These are phyloP conservation scores for Cyclospora cayetanensis DNA, from an alignment of 169 alveolate species.

Conservation along the genomic window DNA sequence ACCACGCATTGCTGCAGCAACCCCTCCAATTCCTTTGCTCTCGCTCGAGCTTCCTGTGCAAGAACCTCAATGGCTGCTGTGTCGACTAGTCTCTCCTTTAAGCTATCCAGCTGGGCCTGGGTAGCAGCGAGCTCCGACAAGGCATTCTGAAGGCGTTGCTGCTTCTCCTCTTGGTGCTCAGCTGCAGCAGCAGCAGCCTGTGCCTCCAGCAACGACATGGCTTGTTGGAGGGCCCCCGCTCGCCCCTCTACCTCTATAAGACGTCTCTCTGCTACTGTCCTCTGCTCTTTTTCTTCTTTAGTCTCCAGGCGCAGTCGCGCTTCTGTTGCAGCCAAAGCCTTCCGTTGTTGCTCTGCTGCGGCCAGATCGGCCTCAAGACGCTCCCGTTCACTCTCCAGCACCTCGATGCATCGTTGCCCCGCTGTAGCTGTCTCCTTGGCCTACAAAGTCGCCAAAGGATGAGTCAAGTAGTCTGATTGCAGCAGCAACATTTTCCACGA, in stretches of 20 bases:
- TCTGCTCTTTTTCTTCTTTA: background rate
- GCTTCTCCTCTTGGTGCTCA: background rate
- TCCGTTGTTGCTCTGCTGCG: background rate
- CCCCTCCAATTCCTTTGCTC: background rate
- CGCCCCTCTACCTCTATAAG: background rate
- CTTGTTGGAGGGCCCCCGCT: background rate
- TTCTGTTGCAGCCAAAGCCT: background rate
- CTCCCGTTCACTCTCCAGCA: background rate
- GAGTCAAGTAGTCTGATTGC: too few relatives aligned
- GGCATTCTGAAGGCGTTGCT: background rate
- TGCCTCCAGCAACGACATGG: background rate
- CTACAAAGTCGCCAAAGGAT: too few relatives aligned
- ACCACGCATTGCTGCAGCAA: background rate
- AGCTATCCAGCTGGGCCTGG: background rate
- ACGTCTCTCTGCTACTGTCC: background rate
- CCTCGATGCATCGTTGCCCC: background rate
- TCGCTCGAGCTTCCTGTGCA: background rate
- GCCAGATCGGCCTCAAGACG: constrained; percentile 11
- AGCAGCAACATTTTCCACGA: too few relatives aligned
- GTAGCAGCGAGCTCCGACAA: background rate
- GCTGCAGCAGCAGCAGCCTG: background rate
- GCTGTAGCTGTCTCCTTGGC: background rate
- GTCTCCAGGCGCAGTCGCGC: background rate
- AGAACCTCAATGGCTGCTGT: background rate
- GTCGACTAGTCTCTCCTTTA: background rate